A percentile compares a stretch with the other conserved stretches of the same genome.
Conservation (phyloP, 805 yeast species). For the Priceomyces castillae region DNA sequence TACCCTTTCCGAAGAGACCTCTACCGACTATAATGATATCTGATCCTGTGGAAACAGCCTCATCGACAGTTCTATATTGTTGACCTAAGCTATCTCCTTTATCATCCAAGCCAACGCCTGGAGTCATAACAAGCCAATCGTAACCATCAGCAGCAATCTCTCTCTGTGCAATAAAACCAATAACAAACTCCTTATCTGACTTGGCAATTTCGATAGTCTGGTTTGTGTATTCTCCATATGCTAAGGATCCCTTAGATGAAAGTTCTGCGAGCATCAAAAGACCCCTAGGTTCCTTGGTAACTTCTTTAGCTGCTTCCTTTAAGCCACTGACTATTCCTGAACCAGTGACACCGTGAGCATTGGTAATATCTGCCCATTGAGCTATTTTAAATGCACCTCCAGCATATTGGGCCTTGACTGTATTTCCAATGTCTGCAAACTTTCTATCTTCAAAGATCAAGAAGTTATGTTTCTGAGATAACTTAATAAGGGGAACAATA, state of each 20-base stretch:
- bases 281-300: conserved; percentile 78
- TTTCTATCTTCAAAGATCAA: conserved; percentile 95
- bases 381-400: conserved; percentile 90
- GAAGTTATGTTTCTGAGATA: conserved; percentile 81
- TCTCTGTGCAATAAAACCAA: conserved; percentile 94
- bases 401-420: conserved; percentile 89
- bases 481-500: conserved; percentile 64
- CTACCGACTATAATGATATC: conserved; percentile 98
- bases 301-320: conserved; percentile 72
- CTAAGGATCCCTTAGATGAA: conserved; percentile 90
- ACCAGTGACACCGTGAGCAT: conserved; percentile 97
- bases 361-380: conserved; percentile 94
- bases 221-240: conserved; percentile 85
- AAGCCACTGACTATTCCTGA: conserved; percentile 88
- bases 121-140: conserved; percentile 96
- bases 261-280: conserved; percentile 93
- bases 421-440: conserved; percentile 97
- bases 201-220: conserved; percentile 90
- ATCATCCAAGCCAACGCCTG: conserved; percentile 97
- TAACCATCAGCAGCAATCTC: conserved; percentile 80
- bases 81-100: conserved; percentile 96
- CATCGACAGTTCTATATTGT: conserved; percentile 89
- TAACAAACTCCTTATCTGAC: conserved; percentile 81
- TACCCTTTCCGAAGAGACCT: conserved; percentile 90
- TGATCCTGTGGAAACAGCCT: conserved; percentile 80